Evolutionary conservation across 1,139 yeast genomes (phyloP), one percentile per base, ranked within the genome.

Genomic region (Pneumocystis jirovecii): DNA sequence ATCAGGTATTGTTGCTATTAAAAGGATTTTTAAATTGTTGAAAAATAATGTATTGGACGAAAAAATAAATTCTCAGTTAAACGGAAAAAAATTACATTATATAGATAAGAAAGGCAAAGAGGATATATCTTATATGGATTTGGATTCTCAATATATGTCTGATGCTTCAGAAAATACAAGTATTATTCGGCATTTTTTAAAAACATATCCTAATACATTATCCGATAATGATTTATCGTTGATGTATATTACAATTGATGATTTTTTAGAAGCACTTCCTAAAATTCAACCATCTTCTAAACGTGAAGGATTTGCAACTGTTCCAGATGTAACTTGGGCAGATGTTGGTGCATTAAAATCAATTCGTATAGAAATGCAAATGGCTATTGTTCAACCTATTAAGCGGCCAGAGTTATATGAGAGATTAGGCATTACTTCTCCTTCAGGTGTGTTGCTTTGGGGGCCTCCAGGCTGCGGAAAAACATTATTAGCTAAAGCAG

Each of bases 391-490:
- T 0, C 97, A 91, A 73, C 98, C 98, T 0, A 91, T 93, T 70
- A 86, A 87, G 71, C 84, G 90, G 70, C 99, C 99, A 0, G 97
- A 91, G 69, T 77, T 93, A 25, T 93, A 87, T 73, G 85, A 84
- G 69, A 85, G 86, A 69, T 97, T 93, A 10, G 99, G 99, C 75
- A 91, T 93, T 56, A 84, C 90, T 65, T 96, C 97, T 0, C 97
- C 98, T 0, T 91, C 97, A 0, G 99, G 99, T 65, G 98, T 93
- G 0, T 78, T 93, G 29, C 82, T 93, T 80, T 93, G 98, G 98
- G 99, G 99, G 0, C 99, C 98, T 1, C 98, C 98, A 1, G 98
- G 98, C 31, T 93, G 97, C 78, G 98, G 98, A 81, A 93, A 93
- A 74, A 93, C 98, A 0, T 79, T 93, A 66, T 79, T 93, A 63